Conservation (phyloP, 371 early-diverging fungal genomes). For the Mycotypha africana region DNA sequence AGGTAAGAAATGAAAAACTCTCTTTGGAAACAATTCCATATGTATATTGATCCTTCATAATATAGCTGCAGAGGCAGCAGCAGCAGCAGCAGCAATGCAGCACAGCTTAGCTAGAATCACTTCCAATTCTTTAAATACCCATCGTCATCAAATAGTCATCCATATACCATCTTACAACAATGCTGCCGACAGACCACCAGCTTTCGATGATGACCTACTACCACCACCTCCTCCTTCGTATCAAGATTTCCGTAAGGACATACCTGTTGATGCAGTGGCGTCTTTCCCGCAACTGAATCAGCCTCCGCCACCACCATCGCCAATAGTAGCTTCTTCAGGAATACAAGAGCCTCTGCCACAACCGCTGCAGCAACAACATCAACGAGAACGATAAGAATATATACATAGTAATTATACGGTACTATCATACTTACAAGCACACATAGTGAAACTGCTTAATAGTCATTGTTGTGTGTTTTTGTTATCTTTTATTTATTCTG, state of each 20-base stretch:
- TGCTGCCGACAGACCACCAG: slow-evolving; percentile 2
- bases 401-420: too few relatives aligned
- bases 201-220: slow-evolving; percentile 3
- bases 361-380: too few relatives aligned
- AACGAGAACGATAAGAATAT: too few relatives aligned
- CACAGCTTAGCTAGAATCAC: too few relatives aligned
- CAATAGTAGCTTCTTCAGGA: too few relatives aligned
- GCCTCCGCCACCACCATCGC: too few relatives aligned
- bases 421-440: too few relatives aligned
- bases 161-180: not conserved
- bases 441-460: too few relatives aligned
- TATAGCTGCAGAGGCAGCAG: not conserved
- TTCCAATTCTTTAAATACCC: not conserved
- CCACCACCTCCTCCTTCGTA: slow-evolving; percentile 24
- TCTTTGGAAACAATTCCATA: too few relatives aligned
- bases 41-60: not conserved
- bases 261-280: slow-evolving; percentile 2
- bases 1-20: too few relatives aligned
- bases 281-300: not conserved
- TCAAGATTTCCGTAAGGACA: slow-evolving; percentile 21
- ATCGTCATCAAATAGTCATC: not conserved
- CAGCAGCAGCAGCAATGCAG: not conserved
- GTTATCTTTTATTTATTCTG: not conserved
- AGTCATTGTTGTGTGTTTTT: too few relatives aligned
- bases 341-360: too few relatives aligned